A percentile compares a stretch with the other conserved stretches of the same genome.
Conservation (phyloP, 164 flowering plant genomes). For the Aristolochia fimbriata region DNA sequence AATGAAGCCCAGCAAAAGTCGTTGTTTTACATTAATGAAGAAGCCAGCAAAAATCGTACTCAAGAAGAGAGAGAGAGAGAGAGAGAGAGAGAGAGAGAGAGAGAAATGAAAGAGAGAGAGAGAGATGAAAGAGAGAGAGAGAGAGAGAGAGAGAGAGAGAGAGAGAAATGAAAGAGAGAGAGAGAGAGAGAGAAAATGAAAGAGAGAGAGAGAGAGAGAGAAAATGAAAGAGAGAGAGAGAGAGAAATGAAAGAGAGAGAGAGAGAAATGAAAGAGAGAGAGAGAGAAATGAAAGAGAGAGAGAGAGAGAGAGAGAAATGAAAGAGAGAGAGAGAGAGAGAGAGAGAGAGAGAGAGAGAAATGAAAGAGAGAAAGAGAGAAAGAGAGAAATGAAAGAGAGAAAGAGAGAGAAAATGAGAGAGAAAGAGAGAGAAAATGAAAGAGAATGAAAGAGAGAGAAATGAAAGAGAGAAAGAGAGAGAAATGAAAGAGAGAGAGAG, state of each 20-base stretch:
- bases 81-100: slow-evolving; percentile 24
- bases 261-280: slow-evolving; percentile 26
- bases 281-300: slow-evolving; percentile 26
- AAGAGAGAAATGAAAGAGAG: slow-evolving; percentile 23
- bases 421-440: slow-evolving; percentile 21
- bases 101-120: slow-evolving; percentile 18
- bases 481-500: slow-evolving; percentile 10
- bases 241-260: slow-evolving; percentile 20
- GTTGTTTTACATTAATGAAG: too few species aligned
- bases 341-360: slow-evolving; percentile 20
- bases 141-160: slow-evolving; percentile 24
- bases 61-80: slow-evolving; percentile 15
- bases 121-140: slow-evolving; percentile 24
- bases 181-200: slow-evolving; percentile 20
- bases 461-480: too few species aligned
- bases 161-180: slow-evolving; percentile 18
- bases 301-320: slow-evolving; percentile 21
- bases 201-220: slow-evolving; percentile 19
- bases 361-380: slow-evolving; percentile 24
- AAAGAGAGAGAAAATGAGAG: slow-evolving; percentile 23
- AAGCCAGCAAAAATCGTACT: too few species aligned
- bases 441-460: slow-evolving; percentile 18
- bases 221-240: slow-evolving; percentile 19
- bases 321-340: slow-evolving; percentile 23
- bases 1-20: not conserved